phyloP scores from a whole-genome alignment of 345 rosid species.

The Melaleuca quinquenervia region DNA sequence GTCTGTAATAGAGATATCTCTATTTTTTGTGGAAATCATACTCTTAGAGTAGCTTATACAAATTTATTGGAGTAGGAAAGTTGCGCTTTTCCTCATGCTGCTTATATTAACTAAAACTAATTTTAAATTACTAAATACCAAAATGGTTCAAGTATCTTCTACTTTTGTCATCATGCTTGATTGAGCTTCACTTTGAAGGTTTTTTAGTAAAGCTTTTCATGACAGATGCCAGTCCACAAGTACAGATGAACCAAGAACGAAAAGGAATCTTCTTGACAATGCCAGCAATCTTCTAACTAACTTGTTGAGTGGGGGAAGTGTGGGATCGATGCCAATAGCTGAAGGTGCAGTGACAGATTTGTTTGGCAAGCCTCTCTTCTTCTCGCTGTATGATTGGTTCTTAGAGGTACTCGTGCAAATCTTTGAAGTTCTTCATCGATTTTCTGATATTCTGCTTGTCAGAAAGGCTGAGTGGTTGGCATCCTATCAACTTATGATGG shows the following conservation, averaged over 20 bases:
- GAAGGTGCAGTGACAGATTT: conserved; percentile 93
- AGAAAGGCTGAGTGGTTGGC: background rate
- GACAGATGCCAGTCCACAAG: conserved; percentile 61
- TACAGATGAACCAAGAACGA: conserved; percentile 44
- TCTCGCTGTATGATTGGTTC: conserved; percentile 85
- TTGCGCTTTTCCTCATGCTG: background rate
- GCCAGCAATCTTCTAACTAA: conserved; percentile 86
- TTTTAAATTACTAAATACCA: background rate
- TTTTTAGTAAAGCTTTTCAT: background rate
- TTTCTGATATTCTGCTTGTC: background rate
- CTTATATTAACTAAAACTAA: background rate
- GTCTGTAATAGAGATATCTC: background rate
- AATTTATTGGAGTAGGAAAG: background rate
- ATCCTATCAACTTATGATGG: background rate
- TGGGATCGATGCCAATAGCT: conserved; percentile 79
- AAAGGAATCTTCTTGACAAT: conserved; percentile 54
- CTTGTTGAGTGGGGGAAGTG: conserved; percentile 67
- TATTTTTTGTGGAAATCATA: background rate
- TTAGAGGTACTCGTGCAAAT: conserved; percentile 39
- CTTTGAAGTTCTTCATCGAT: background rate
- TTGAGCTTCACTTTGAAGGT: background rate
- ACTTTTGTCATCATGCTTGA: background rate
- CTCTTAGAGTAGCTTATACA: background rate
- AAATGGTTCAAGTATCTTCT: background rate
- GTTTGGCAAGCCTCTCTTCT: conserved; percentile 76